Evolutionary conservation across 257 asterid genomes (phyloP), one percentile per base, ranked within the genome.

Genomic region (Verbascum thapsus): DNA sequence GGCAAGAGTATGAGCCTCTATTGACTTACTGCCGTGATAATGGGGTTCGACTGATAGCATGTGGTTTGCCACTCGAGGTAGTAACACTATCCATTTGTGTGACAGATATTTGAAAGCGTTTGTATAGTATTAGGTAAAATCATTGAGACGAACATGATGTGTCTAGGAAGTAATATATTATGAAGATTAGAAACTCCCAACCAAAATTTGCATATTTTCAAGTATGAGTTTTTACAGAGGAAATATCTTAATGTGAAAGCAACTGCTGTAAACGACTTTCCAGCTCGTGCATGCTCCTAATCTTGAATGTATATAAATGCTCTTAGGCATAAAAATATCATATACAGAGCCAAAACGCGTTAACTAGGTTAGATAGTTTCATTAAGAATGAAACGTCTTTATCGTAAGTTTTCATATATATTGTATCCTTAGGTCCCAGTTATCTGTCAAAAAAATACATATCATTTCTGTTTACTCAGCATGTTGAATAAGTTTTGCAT

Each of bases 1-100:
- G 96, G 96, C 88, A 86, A 82, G 96, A 88, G 64, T 88, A 88
- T 12, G 96, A 88, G 70, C 98, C 92, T 68, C 79, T 91, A 23
- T 73, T 88, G 58, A 78, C 69, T 63, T 86, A 84, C 71, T 88
- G 96, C 74, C 84, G 81, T 8, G 90, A 84, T 51, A 88, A 86
- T 72, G 92, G 87, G 56, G 79, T 91, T 65, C 80, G 74, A 47
- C 78, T 88, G 49, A 79, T 88, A 64, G 96, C 96, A 0, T 88
- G 96, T 80, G 98, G 98, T n/a, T 64, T 80, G 70, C 98, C 96
- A 54, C 80, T 83, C 16, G 94, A 86, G 97, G 97, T 89, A 82
- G 74, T 53, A 11, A 42, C 11, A 45, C 54, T 53, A 54, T 64
- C 30, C 30, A 30, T 48, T 5, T 35, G 18, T 16, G 15, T 30